phyloP scores from a whole-genome alignment of 208 protist species.

The Trypanosoma mega region DNA sequence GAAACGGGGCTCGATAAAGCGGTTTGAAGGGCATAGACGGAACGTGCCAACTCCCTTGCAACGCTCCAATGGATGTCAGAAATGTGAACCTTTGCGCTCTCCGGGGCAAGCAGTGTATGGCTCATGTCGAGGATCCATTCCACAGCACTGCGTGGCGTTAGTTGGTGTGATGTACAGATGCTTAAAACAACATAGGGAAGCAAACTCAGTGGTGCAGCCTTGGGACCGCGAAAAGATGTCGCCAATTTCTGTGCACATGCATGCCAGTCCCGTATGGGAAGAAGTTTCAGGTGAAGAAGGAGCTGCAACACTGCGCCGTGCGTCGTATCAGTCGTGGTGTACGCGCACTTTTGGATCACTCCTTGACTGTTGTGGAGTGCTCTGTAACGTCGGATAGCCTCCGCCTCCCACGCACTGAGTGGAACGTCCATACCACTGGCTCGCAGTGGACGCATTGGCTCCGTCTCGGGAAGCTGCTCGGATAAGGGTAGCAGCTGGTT shows the following conservation, averaged over 20 bases:
- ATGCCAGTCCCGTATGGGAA: constrained; percentile 24
- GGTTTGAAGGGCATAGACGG: constrained; percentile 17
- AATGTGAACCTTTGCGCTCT: neutral
- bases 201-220: constrained; percentile 5
- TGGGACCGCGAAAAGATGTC: constrained; percentile 18
- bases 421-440: neutral
- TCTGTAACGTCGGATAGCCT: constrained; percentile 24
- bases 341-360: constrained; percentile 2
- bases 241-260: constrained; percentile 23
- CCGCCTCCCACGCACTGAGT: constrained; percentile 17
- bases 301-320: constrained; percentile 31
- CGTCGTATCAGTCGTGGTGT: constrained; percentile 3
- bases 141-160: constrained; percentile 16
- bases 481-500: neutral
- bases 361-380: neutral
- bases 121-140: constrained; percentile 19
- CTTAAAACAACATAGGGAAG: constrained; percentile 16
- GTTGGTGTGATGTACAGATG: constrained; percentile 16
- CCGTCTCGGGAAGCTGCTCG: neutral
- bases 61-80: constrained; percentile 13
- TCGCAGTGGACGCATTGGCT: too few relatives aligned
- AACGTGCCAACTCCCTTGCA: constrained; percentile 15
- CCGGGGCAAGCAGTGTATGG: constrained; percentile 3
- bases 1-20: constrained; percentile 9
- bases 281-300: constrained; percentile 37